phyloP scores from a whole-genome alignment of 2,329 filamentous ascomycete genomes.

The Chaetomiaceae sp. region DNA sequence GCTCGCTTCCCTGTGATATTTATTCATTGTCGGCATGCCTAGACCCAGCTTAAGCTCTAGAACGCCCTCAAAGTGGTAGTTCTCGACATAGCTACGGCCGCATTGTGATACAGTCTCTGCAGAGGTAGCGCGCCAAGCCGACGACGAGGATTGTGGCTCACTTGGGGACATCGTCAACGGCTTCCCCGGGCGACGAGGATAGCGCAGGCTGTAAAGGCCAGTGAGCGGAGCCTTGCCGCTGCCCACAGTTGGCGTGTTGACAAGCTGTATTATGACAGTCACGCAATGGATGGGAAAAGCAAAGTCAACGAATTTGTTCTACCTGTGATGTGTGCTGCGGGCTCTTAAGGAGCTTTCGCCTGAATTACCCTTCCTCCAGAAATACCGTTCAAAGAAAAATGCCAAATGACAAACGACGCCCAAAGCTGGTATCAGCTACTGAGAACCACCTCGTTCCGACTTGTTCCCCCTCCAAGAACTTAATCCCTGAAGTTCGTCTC shows the following conservation, averaged over 20 bases:
- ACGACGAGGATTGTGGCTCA: too few relatives aligned
- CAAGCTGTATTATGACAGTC: not conserved
- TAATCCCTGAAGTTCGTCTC: conserved; percentile 12
- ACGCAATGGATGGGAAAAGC: not conserved
- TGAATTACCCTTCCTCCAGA: not conserved
- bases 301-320: not conserved
- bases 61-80: not conserved
- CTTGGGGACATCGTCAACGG: too few relatives aligned
- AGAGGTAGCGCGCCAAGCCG: too few relatives aligned
- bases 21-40: not conserved
- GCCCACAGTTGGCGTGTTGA: not conserved
- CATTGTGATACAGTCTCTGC: too few relatives aligned
- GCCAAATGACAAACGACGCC: not conserved
- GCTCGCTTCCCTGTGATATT: not conserved
- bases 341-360: not conserved
- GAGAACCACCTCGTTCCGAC: not conserved
- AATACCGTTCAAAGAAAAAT: not conserved
- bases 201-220: not conserved
- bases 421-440: not conserved
- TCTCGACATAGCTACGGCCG: not conserved
- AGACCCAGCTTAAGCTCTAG: too few relatives aligned
- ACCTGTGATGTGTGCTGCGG: not conserved
- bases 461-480: conserved; percentile 1
- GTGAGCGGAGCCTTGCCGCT: not conserved
- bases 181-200: too few relatives aligned